Base-by-base conservation (phyloP, 176 grass and related monocot genomes). In the Melocanna baccifera region DNA sequence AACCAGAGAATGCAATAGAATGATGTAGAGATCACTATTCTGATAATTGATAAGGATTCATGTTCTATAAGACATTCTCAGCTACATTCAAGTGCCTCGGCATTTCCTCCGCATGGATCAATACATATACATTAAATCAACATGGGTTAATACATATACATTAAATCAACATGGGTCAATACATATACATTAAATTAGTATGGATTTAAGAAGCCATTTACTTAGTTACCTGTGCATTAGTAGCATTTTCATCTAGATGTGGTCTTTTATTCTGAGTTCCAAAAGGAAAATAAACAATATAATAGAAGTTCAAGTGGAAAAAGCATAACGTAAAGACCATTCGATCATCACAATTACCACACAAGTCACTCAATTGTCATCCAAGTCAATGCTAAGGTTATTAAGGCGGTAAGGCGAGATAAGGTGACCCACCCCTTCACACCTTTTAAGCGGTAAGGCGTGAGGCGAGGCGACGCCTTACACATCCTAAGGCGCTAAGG, bases 21-120 rank as follows among this genome's bases (percentile, higher is more conserved):
- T 80, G 55, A 73, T 59, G 56, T 98, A 98, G 16, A 98, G 66
- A 81, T 90, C 80, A 90, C 91, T 91, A 84, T 69, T 95, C 59
- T 90, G 67, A 80, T 34, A 34, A 34, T 4, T 34, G 32, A 34
- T 83, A 42, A 84, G 87, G 82, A 67, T 84, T 58, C 45, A 90
- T 81, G 34, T 75, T 66, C 87, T 81, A 93, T 37, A 86, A 64
- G 64, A 91, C 59, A 82, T 75, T 91, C 68, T 95, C 92, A 71
- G 91, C 89, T 98, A 45, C 43, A 45, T 45, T 91, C 76, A 98
- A 89, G 83, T 93, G 91, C 30, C 48, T 84, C 79, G 95, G 45
- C 95, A 98, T 95, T 72, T 95, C 95, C 43, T 94, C 77, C 83
- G 32, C 4, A 34, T 34, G 32, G 32, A 91, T 81, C 95, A 98